Evolutionary conservation across 163 green algal genomes (phyloP).

Genomic region (Scenedesmus sp.): DNA sequence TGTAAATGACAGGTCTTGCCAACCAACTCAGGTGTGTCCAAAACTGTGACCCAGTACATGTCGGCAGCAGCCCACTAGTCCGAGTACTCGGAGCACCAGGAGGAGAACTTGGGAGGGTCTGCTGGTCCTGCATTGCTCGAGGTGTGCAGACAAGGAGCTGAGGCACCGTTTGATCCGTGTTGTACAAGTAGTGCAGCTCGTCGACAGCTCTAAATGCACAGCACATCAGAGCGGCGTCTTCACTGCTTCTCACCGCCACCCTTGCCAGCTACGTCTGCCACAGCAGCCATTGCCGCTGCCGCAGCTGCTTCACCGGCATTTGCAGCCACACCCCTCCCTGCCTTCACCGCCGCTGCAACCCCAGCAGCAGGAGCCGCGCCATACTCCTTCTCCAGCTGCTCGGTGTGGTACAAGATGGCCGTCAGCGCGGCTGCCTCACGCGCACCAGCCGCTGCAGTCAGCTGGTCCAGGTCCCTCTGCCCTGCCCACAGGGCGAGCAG

Average conservation of each 20-base stretch:
- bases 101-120: too few species aligned
- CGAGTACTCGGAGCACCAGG: too few species aligned
- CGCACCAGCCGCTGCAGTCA: conserved; percentile 11
- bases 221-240: not conserved
- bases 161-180: not conserved
- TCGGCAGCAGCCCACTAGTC: too few species aligned
- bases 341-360: conserved; percentile 29
- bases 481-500: conserved; percentile 45
- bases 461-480: conserved; percentile 36
- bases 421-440: conserved; percentile 32
- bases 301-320: conserved; percentile 3
- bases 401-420: conserved; percentile 48
- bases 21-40: too few species aligned
- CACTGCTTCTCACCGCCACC: not conserved
- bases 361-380: not conserved
- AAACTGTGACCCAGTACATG: too few species aligned
- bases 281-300: not conserved
- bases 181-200: too few species aligned
- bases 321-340: not conserved
- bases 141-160: too few species aligned
- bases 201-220: too few species aligned
- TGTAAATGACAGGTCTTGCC: too few species aligned
- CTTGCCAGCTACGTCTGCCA: not conserved
- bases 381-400: conserved; percentile 54
- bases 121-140: too few species aligned